Conservation (phyloP, 2,329 filamentous ascomycete species). For the Fusarium aywerte region DNA sequence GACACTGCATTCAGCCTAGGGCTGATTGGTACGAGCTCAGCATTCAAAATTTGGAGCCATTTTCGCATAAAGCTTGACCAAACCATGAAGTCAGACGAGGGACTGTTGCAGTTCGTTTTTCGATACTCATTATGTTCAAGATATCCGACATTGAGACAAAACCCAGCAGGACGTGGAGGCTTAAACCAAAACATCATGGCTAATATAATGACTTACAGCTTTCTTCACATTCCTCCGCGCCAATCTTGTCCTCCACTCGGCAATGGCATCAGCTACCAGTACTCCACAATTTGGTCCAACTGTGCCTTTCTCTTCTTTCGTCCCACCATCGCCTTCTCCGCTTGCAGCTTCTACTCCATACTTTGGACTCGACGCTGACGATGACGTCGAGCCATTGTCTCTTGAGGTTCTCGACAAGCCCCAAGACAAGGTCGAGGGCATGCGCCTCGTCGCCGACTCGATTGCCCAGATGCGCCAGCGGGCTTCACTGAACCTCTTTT, state of each 20-base stretch:
- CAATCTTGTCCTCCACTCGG: conserved; percentile 76
- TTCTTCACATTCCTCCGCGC: conserved; percentile 86
- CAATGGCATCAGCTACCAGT: conserved; percentile 71
- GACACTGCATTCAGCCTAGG: not conserved
- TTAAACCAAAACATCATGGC: conserved; percentile 20
- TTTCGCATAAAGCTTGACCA: not conserved
- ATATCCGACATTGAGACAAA: not conserved
- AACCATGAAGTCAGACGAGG: not conserved
- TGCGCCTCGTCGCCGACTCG: conserved; percentile 81
- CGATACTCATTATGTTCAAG: not conserved
- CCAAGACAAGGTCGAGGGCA: conserved; percentile 71
- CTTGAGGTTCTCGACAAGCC: conserved; percentile 66
- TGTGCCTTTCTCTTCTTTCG: conserved; percentile 48
- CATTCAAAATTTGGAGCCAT: not conserved
- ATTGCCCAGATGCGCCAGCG: conserved; percentile 83
- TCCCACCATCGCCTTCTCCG: conserved; percentile 65
- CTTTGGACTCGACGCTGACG: conserved; percentile 53
- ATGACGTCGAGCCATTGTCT: conserved; percentile 69
- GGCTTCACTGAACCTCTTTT: conserved; percentile 71
- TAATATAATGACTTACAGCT: conserved; percentile 60
- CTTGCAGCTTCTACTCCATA: conserved; percentile 71
- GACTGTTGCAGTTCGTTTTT: not conserved
- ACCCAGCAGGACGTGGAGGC: not conserved
- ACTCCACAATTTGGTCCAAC: conserved; percentile 72
- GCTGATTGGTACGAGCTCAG: not conserved